These are phyloP conservation scores for Fusarium dimerum DNA, from an alignment of 2,329 filamentous ascomycete genomes.

Conservation along the genomic window DNA sequence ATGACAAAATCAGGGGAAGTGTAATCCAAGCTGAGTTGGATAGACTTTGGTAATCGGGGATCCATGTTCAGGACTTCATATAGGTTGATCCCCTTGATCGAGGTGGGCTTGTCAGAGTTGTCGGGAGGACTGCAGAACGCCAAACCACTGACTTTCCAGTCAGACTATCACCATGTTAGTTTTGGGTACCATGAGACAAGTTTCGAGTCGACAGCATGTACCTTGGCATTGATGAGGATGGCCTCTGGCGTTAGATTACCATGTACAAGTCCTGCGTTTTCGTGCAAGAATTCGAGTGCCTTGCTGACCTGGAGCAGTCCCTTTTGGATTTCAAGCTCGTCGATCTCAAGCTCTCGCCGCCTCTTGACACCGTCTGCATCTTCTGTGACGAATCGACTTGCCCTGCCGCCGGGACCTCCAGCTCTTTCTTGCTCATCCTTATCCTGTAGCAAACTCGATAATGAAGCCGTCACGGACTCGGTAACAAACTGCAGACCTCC, in stretches of 20 bases:
- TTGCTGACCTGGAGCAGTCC: slow-evolving; percentile 91
- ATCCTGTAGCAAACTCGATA: slow-evolving; percentile 78
- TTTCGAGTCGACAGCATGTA: slow-evolving; percentile 37
- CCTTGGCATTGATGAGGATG: slow-evolving; percentile 91
- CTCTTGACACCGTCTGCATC: slow-evolving; percentile 72
- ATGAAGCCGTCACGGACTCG: slow-evolving; percentile 85
- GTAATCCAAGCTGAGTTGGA: slow-evolving; percentile 91
- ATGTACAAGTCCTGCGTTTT: slow-evolving; percentile 91
- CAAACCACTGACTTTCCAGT: slow-evolving; percentile 98
- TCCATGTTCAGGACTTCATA: slow-evolving; percentile 85
- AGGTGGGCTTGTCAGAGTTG: slow-evolving; percentile 70
- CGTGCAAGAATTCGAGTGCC: slow-evolving; percentile 91
- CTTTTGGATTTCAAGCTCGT: slow-evolving; percentile 97
- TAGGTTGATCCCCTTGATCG: slow-evolving; percentile 77
- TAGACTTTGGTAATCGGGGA: slow-evolving; percentile 74
- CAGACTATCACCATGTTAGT: slow-evolving; percentile 61
- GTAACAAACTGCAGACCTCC: slow-evolving; percentile 96
- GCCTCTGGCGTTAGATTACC: slow-evolving; percentile 93
- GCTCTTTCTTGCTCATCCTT: slow-evolving; percentile 84
- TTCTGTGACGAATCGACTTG: slow-evolving; percentile 79
- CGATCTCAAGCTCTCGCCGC: slow-evolving; percentile 84
- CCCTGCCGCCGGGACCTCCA: slow-evolving; percentile 67
- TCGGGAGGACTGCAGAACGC: slow-evolving; percentile 84
- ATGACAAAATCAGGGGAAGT: slow-evolving; percentile 93
- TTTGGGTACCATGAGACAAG: not conserved